phyloP scores from a whole-genome alignment of 2,329 filamentous ascomycete species.

The Fusarium marasasianum region DNA sequence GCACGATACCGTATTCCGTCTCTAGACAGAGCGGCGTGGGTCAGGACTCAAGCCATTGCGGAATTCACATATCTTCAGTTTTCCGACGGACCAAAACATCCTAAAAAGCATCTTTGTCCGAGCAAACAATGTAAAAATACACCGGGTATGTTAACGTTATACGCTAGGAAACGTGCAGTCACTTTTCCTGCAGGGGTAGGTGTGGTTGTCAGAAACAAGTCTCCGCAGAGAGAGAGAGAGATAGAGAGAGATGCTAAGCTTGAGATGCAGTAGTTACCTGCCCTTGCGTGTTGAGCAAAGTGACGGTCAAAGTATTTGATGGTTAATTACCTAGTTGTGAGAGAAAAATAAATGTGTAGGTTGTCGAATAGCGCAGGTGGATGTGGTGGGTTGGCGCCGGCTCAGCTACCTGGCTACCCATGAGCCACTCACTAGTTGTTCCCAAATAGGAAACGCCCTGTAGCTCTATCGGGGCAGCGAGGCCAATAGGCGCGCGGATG shows the following conservation, averaged over 20 bases:
- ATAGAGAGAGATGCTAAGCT: not conserved
- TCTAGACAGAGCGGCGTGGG: slow-evolving; percentile 27
- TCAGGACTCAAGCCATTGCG: slow-evolving; percentile 11
- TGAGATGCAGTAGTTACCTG: not conserved
- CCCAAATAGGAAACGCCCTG: slow-evolving; percentile 36
- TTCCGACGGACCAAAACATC: not conserved
- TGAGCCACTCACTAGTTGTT: slow-evolving; percentile 41
- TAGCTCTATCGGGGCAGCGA: slow-evolving; percentile 27
- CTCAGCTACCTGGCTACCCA: slow-evolving; percentile 41
- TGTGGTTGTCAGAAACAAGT: slow-evolving; percentile 10
- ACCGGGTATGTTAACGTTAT: slow-evolving; percentile 15
- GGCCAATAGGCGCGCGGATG: slow-evolving; percentile 45
- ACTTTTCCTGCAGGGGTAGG: slow-evolving; percentile 27
- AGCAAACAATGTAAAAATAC: slow-evolving; percentile 14
- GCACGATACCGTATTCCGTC: not conserved
- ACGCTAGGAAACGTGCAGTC: slow-evolving; percentile 5
- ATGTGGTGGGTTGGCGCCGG: slow-evolving; percentile 28
- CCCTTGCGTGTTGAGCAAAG: not conserved
- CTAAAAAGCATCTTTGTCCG: slow-evolving; percentile 9
- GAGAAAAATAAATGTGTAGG: not conserved
- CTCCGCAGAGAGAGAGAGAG: not conserved
- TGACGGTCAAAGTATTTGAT: slow-evolving; percentile 21
- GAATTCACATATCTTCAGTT: slow-evolving; percentile 21
- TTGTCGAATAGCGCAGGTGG: slow-evolving; percentile 29
- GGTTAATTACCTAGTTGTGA: not conserved